These are phyloP conservation scores for Coniella vitis DNA, from an alignment of 2,329 filamentous ascomycete genomes.

Conservation along the genomic window DNA sequence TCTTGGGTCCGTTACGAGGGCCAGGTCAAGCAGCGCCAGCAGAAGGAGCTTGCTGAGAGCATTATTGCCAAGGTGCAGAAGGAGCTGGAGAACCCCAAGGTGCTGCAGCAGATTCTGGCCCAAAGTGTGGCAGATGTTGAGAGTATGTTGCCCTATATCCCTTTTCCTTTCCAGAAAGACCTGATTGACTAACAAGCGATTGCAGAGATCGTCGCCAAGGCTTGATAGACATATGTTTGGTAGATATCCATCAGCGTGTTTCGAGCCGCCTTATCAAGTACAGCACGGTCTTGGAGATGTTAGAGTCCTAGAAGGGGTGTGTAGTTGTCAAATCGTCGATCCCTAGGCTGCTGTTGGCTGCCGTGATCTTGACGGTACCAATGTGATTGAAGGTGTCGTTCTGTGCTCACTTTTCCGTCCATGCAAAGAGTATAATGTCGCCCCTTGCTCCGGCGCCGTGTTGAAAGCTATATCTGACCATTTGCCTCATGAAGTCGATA, in stretches of 20 bases:
- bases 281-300: constrained; percentile 37
- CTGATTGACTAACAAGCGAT: constrained; percentile 28
- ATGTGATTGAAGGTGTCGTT: too few species aligned
- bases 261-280: constrained; percentile 43
- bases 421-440: too few species aligned
- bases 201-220: constrained; percentile 57
- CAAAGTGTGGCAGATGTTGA: constrained; percentile 95
- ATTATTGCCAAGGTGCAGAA: constrained; percentile 98
- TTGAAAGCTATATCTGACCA: too few species aligned
- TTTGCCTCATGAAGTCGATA: too few species aligned
- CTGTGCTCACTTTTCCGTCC: too few species aligned
- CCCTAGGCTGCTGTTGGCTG: background rate
- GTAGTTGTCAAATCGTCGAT: constrained; percentile 49
- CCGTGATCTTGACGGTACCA: too few species aligned
- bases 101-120: constrained; percentile 93
- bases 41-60: constrained; percentile 86
- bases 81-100: constrained; percentile 97
- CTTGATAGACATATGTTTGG: constrained; percentile 48
- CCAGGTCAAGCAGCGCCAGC: constrained; percentile 98
- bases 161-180: background rate
- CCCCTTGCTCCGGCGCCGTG: too few species aligned
- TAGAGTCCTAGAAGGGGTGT: constrained; percentile 47
- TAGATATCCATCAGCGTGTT: constrained; percentile 16
- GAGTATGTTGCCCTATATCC: constrained; percentile 51
- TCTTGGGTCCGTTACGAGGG: constrained; percentile 98